Evolutionary conservation across 2,329 filamentous ascomycete species (phyloP), one percentile per base, ranked within the genome.

Genomic region (Colletotrichum sp.): DNA sequence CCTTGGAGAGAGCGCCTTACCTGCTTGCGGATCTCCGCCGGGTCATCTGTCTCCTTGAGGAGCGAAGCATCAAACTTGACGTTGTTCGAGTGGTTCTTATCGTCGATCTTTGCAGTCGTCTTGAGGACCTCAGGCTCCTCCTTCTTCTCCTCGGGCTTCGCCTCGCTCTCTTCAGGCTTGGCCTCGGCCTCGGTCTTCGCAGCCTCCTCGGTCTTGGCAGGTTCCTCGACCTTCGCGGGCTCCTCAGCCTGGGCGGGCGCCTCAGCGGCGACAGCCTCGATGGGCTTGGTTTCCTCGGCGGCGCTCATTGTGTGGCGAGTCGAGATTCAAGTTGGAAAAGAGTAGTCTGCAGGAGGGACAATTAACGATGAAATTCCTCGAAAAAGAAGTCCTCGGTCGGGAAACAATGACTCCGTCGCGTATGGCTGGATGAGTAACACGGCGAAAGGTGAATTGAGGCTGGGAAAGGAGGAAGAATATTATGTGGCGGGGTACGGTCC

Each of bases 1-100:
- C n/a, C n/a, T 30, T 30, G 56, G 3, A 16, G 18, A 26, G 73
- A 65, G 61, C 66, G 69, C 69, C 83, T 83, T 88, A 95, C 94
- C 90, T 97, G 96, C 82, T 93, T 93, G 83, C 95, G 94, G 81
- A 98, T 98, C 85, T 94, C 91, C 28, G 89, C 89, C 2, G 94
- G 94, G 84, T 98, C 95, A 80, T 94, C 92, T 28, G 93, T 94
- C 82, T 95, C 93, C 69, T 92, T 87, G 78, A 92, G 90, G 43
- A 88, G 84, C 65, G 92, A 92, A 66, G 94, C 90, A 80, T 96
- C 93, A 73, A 93, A 95, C 84, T 94, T 95, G 84, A 89, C 89
- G 79, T 94, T 93, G 79, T 91, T 91, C 78, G 83, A 80, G 75
- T 81, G 82, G 78, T 87, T 83, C 38, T 85, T 82, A 66, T 80